Evolutionary conservation across 208 protist genomes (phyloP), one percentile per base, ranked within the genome.

Genomic region (Spongospora subterranea): DNA sequence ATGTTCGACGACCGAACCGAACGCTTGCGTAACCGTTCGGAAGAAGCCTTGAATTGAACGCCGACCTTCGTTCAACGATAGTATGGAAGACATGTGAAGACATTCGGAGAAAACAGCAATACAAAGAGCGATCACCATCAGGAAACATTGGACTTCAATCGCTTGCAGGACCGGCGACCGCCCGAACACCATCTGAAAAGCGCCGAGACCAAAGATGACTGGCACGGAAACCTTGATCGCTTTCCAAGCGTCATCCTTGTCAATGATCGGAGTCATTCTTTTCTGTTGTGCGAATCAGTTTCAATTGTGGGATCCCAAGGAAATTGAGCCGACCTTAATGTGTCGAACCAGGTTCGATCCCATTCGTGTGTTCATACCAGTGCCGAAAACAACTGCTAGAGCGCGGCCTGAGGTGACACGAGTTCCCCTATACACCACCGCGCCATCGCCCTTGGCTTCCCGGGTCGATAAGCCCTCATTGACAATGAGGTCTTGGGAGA

Each of bases 401-500:
- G 13, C 6, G 24, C 24, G 13, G 50, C 50, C 50, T 6, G 24
- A 29, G 6, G 50, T 24, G 6, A 60, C 24, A 6, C 6, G 24
- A 24, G 50, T 60, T 60, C 50, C 50, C 50, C 6, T 24, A 6
- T 60, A 24, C 13, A 24, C 11, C 6, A 91, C 35, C 65, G 93
- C 92, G 17, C 20, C 88, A 45, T 92, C 92, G 54, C 90, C 71
- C 0, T 93, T 46, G 13, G 88, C 77, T 46, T 92, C 24, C 32
- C 82, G 46, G 64, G 97, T 99, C 13, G 99, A 92, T 93, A 95
- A 17, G 96, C 93, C 60, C 96, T 98, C 32, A 95, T 97, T 90
- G 0, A 92, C 82, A 29, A 38, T 50, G 40, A 95, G 20, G 17
- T 77, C 46, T 0, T 93, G 82, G 89, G 96, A 96, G 20, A 96